Evolutionary conservation across 306 rosid genomes (phyloP).

Genomic region (Fagus sylvatica): DNA sequence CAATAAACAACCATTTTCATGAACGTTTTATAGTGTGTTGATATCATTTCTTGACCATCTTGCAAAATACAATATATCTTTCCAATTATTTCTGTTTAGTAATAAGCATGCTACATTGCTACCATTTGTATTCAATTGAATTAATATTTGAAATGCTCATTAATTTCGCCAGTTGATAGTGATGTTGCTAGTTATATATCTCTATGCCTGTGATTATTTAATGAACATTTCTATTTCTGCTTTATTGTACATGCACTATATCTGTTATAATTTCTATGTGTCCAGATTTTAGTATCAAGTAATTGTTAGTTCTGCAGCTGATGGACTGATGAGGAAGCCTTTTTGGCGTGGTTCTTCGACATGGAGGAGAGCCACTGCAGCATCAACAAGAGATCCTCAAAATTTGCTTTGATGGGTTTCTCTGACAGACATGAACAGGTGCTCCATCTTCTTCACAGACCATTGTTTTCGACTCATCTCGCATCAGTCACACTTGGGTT

Average conservation of each 20-base stretch:
- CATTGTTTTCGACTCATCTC: conserved; percentile 24
- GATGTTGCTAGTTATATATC: neutral
- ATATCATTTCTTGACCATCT: neutral
- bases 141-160: neutral
- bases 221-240: neutral
- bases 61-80: neutral
- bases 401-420: conserved; percentile 41
- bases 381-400: conserved; percentile 19
- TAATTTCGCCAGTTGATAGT: neutral
- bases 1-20: neutral
- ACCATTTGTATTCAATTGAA: neutral
- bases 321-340: conserved; percentile 34
- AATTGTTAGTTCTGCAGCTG: conserved; percentile 23
- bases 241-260: neutral
- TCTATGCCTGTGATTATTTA: neutral
- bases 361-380: conserved; percentile 22
- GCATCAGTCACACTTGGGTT: conserved; percentile 8
- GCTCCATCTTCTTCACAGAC: conserved; percentile 29
- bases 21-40: neutral
- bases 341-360: conserved; percentile 15
- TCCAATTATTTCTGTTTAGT: neutral
- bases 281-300: neutral
- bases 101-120: neutral
- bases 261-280: neutral
- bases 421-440: conserved; percentile 59